Conservation (phyloP, 2,329 filamentous ascomycete species). For the Rhexocercosporidium sp. region DNA sequence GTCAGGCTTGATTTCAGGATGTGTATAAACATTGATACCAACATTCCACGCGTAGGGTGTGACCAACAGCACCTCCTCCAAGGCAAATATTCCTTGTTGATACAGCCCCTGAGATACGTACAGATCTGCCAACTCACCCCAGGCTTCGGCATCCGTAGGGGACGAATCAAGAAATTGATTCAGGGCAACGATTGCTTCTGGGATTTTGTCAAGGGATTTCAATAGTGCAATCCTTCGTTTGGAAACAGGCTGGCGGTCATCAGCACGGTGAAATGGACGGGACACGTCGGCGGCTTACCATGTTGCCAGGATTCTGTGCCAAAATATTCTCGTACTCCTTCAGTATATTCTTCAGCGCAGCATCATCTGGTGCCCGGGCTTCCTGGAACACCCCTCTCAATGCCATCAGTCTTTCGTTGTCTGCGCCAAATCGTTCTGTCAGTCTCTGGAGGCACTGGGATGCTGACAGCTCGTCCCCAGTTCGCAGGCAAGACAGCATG, state of each 20-base stretch:
- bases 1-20: constrained; percentile 37
- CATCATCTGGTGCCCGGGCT: constrained; percentile 71
- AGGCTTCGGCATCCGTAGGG: constrained; percentile 90
- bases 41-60: constrained; percentile 96
- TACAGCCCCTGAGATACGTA: constrained; percentile 82
- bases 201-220: constrained; percentile 69
- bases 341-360: constrained; percentile 71
- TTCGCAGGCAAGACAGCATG: constrained; percentile 80
- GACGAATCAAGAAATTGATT: constrained; percentile 79
- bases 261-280: constrained; percentile 36
- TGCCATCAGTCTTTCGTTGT: constrained; percentile 87
- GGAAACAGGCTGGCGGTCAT: constrained; percentile 68
- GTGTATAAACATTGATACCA: constrained; percentile 43
- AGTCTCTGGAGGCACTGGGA: constrained; percentile 77
- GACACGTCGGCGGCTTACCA: constrained; percentile 56
- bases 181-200: constrained; percentile 77
- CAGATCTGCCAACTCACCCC: constrained; percentile 88
- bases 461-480: constrained; percentile 81
- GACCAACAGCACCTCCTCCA: constrained; percentile 89
- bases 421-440: constrained; percentile 77
- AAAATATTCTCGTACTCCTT: constrained; percentile 80
- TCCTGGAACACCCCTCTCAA: constrained; percentile 84
- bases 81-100: constrained; percentile 81
- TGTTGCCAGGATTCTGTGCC: constrained; percentile 75
- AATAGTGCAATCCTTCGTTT: constrained; percentile 86